Evolutionary conservation across 176 grass and related monocot species (phyloP).

Genomic region (Musa troglodytarum): DNA sequence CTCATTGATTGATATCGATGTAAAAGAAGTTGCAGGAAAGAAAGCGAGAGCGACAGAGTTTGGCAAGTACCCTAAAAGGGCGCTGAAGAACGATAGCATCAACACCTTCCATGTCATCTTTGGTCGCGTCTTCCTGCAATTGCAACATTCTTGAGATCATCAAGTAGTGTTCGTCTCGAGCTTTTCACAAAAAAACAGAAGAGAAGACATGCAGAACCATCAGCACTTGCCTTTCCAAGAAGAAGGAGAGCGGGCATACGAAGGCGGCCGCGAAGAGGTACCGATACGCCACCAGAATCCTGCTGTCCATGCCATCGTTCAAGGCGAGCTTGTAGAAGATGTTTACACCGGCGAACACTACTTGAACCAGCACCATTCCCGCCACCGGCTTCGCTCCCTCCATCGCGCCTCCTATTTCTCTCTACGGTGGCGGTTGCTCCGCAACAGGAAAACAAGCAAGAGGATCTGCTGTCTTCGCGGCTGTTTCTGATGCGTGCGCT

Average conservation of each 20-base stretch:
- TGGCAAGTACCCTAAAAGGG: conserved; percentile 49
- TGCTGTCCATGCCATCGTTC: conserved; percentile 82
- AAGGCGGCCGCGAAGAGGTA: conserved; percentile 74
- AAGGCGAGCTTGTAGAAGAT: conserved; percentile 89
- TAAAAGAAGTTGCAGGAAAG: not conserved
- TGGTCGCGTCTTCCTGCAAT: conserved; percentile 52
- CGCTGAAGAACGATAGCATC: conserved; percentile 49
- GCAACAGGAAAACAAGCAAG: too few relatives aligned
- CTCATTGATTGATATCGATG: not conserved
- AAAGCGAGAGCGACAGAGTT: not conserved
- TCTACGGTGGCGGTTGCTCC: too few relatives aligned
- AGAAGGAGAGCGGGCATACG: conserved; percentile 52
- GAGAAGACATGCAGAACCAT: not conserved
- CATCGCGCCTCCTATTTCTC: conserved; percentile 16
- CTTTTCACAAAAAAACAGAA: too few relatives aligned
- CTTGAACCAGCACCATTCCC: conserved; percentile 63
- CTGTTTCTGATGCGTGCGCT: too few relatives aligned
- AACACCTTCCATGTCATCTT: conserved; percentile 61
- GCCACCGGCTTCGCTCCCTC: conserved; percentile 37
- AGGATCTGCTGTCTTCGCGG: too few relatives aligned
- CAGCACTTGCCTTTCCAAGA: conserved; percentile 48
- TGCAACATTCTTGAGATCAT: too few relatives aligned
- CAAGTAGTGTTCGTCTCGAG: too few relatives aligned
- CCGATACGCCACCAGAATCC: conserved; percentile 58
- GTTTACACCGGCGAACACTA: conserved; percentile 59